Percentiles rank a stretch among this genome's conserved stretches.
Evolutionary conservation across 768 basidiomycete species (phyloP).

Genomic region (Pleurotus salmoneostramineus): DNA sequence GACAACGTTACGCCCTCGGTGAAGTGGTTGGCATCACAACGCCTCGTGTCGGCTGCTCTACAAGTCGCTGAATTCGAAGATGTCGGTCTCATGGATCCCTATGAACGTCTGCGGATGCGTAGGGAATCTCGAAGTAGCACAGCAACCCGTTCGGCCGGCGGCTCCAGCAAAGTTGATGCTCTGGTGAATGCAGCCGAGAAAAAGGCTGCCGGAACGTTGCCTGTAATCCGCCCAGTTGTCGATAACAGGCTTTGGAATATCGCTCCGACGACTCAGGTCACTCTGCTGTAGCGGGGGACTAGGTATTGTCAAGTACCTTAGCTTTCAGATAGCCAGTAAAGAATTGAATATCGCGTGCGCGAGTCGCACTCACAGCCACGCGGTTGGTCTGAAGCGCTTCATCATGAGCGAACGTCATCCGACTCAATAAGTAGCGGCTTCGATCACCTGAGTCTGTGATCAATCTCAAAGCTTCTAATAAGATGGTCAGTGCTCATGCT

Average conservation of each 20-base stretch:
- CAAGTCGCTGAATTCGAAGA: constrained; percentile 11
- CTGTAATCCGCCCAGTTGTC: not conserved
- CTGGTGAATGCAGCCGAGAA: not conserved
- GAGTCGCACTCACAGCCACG: too few species aligned
- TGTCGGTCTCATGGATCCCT: constrained; percentile 12
- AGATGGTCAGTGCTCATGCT: too few species aligned
- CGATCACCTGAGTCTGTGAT: too few species aligned
- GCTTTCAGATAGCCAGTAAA: too few species aligned
- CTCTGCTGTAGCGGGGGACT: too few species aligned
- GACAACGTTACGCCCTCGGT: constrained; percentile 6
- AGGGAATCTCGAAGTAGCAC: constrained; percentile 4
- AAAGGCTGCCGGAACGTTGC: not conserved
- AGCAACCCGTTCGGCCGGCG: not conserved
- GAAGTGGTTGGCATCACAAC: constrained; percentile 10
- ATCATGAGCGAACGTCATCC: too few species aligned
- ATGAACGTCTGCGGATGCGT: constrained; percentile 26
- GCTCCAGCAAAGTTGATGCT: not conserved
- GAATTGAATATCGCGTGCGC: too few species aligned
- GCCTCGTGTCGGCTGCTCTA: constrained; percentile 9
- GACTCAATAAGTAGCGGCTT: too few species aligned
- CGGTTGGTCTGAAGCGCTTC: too few species aligned
- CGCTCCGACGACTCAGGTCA: too few species aligned
- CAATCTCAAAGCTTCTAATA: too few species aligned
- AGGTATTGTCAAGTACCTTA: too few species aligned
- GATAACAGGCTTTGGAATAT: not conserved